phyloP scores from a whole-genome alignment of 176 grass and related monocot genomes.

The Cymbopogon citratus region DNA sequence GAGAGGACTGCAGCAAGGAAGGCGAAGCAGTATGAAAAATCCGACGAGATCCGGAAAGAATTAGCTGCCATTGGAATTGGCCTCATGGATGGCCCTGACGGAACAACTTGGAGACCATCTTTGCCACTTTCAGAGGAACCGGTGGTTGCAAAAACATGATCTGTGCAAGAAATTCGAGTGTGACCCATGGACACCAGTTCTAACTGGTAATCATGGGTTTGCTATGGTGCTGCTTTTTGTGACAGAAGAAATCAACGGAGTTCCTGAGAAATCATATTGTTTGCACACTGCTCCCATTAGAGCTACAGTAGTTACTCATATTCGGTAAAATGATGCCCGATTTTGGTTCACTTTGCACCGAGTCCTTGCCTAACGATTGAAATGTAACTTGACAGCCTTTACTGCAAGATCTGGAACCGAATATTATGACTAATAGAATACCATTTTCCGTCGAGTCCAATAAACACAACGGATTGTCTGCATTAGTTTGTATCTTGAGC shows the following conservation, averaged over 20 bases:
- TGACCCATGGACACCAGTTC: neutral
- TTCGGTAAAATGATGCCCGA: neutral
- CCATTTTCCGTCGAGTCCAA: neutral
- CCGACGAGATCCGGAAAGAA: constrained; percentile 75
- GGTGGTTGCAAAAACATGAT: constrained; percentile 22
- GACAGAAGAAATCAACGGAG: neutral
- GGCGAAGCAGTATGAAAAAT: constrained; percentile 63
- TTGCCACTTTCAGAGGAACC: constrained; percentile 39
- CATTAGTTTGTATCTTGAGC: neutral
- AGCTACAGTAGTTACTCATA: neutral
- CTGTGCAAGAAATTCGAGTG: neutral
- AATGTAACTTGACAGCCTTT: neutral
- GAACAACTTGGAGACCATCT: constrained; percentile 73
- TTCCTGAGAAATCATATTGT: neutral
- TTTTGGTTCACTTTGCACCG: neutral
- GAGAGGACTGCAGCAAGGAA: constrained; percentile 71
- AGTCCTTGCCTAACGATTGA: neutral
- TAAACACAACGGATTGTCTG: neutral
- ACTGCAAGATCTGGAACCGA: neutral
- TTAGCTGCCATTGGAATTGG: constrained; percentile 59
- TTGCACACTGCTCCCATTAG: neutral
- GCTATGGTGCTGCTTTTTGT: neutral
- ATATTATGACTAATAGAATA: neutral
- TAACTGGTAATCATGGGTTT: neutral
- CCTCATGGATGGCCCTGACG: constrained; percentile 69